A percentile compares a stretch with the other conserved stretches of the same genome.
Evolutionary conservation across 768 basidiomycete species (phyloP).

Genomic region (Galerina marginata): DNA sequence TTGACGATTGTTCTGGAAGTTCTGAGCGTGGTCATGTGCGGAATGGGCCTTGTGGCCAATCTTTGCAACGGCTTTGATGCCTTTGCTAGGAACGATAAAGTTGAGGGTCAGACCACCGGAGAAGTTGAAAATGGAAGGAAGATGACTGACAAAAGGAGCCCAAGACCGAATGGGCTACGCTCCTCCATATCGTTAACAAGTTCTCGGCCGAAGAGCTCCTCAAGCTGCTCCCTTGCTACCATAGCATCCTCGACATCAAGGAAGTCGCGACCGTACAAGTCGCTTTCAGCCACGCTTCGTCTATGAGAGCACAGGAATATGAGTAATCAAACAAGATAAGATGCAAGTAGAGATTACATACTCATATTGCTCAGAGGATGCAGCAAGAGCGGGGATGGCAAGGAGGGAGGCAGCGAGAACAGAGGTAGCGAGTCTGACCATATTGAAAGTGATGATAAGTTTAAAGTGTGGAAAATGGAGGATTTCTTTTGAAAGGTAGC

Average conservation of each 20-base stretch:
- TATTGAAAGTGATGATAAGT: slow-evolving; percentile 5
- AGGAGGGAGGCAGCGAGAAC: slow-evolving; percentile 18
- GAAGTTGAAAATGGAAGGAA: not conserved
- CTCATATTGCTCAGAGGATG: slow-evolving; percentile 16
- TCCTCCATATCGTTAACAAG: slow-evolving; percentile 16
- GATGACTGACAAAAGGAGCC: slow-evolving; percentile 4
- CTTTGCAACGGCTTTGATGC: slow-evolving; percentile 10
- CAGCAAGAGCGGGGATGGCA: slow-evolving; percentile 21
- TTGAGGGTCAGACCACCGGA: not conserved
- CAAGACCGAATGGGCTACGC: slow-evolving; percentile 17
- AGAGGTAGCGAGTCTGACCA: slow-evolving; percentile 22
- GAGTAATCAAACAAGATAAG: not conserved
- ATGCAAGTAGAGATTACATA: not conserved
- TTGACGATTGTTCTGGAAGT: not conserved
- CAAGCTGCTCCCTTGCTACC: slow-evolving; percentile 6
- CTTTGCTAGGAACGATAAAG: not conserved
- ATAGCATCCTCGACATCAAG: not conserved
- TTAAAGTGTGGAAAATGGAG: not conserved
- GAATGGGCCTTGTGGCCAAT: slow-evolving; percentile 15
- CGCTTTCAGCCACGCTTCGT: not conserved
- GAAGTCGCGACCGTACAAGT: slow-evolving; percentile 11
- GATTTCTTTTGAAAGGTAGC: slow-evolving; percentile 1
- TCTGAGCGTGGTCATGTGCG: slow-evolving; percentile 1
- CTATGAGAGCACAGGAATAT: not conserved
- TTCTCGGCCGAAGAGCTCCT: slow-evolving; percentile 15